A percentile compares a stretch with the other conserved stretches of the same genome.
phyloP scores from a whole-genome alignment of 257 asterid species.

The Cynanchum wilfordii region DNA sequence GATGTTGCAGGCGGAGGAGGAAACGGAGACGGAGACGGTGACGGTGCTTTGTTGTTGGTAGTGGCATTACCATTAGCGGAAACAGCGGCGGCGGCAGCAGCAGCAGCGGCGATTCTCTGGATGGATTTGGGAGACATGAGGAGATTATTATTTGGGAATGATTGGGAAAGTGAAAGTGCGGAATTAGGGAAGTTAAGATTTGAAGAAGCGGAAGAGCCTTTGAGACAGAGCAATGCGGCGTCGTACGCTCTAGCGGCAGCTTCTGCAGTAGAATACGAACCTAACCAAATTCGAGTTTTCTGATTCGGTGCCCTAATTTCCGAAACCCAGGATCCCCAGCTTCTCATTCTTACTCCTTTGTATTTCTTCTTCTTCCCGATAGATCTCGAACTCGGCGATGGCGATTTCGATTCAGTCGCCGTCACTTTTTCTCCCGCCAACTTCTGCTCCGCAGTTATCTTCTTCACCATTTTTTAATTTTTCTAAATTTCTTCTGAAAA shows the following conservation, averaged over 20 bases:
- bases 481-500: too few species aligned
- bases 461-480: too few species aligned
- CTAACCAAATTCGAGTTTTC: slow-evolving; percentile 88
- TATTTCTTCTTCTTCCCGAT: slow-evolving; percentile 52
- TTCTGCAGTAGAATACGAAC: slow-evolving; percentile 87
- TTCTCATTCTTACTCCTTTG: slow-evolving; percentile 97
- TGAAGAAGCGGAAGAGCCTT: slow-evolving; percentile 52
- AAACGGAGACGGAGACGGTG: too few species aligned
- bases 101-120: slow-evolving; percentile 58
- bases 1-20: too few species aligned
- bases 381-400: slow-evolving; percentile 5
- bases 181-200: slow-evolving; percentile 65
- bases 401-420: background rate
- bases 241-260: slow-evolving; percentile 98
- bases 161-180: background rate
- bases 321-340: slow-evolving; percentile 92
- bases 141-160: background rate
- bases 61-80: slow-evolving; percentile 15
- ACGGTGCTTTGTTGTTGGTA: background rate
- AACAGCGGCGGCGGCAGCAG: slow-evolving; percentile 45
- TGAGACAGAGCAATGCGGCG: slow-evolving; percentile 79
- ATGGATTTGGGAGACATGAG: slow-evolving; percentile 70
- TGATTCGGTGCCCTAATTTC: slow-evolving; percentile 95
- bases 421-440: slow-evolving; percentile 37
- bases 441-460: background rate